Evolutionary conservation across 2,329 filamentous ascomycete species (phyloP).

Genomic region (Laburnicola sp.): DNA sequence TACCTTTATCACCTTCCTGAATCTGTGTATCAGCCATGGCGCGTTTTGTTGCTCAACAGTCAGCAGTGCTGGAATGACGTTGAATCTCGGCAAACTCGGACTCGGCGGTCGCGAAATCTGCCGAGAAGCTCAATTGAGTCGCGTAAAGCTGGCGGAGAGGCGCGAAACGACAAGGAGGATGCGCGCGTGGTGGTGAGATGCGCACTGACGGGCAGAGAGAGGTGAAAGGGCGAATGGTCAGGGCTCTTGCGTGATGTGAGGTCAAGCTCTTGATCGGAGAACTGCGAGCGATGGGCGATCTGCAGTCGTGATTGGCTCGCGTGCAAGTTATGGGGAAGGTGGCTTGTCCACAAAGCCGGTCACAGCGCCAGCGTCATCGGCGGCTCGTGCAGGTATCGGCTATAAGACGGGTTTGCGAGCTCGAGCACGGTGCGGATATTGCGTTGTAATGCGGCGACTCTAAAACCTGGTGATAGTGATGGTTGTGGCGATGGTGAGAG

Average conservation of each 20-base stretch:
- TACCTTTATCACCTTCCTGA: slow-evolving; percentile 45
- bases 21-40: slow-evolving; percentile 43
- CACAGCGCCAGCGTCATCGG: slow-evolving; percentile 31
- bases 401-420: slow-evolving; percentile 7
- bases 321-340: slow-evolving; percentile 28
- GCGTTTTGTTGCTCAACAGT: slow-evolving; percentile 17
- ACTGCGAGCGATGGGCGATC: slow-evolving; percentile 35
- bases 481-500: not conserved
- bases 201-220: slow-evolving; percentile 16
- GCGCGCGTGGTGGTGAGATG: slow-evolving; percentile 26
- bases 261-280: slow-evolving; percentile 36
- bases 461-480: not conserved
- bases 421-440: not conserved
- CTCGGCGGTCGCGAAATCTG: slow-evolving; percentile 25
- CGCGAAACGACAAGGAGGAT: slow-evolving; percentile 23
- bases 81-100: slow-evolving; percentile 26
- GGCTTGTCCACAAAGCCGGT: slow-evolving; percentile 31
- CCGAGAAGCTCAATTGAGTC: slow-evolving; percentile 28
- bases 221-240: slow-evolving; percentile 27
- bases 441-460: not conserved
- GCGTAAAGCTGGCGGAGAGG: slow-evolving; percentile 20
- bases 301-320: slow-evolving; percentile 29
- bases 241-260: slow-evolving; percentile 21
- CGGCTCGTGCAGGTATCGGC: slow-evolving; percentile 27
- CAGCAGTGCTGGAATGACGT: slow-evolving; percentile 34